Evolutionary conservation across 768 basidiomycete species (phyloP).

Genomic region (Suillus clintonianus): DNA sequence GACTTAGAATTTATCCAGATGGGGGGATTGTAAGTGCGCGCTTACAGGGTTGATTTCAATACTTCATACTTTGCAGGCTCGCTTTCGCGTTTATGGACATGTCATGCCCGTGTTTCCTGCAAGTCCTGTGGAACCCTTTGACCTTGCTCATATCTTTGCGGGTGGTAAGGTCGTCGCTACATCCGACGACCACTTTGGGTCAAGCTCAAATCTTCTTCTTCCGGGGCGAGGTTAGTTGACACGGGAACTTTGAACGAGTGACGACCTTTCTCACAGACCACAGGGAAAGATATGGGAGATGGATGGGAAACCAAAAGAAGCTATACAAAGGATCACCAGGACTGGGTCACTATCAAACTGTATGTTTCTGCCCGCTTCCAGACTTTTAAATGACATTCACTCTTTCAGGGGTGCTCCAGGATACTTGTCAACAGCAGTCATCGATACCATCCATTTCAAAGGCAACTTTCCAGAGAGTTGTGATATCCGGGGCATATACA

Average conservation of each 20-base stretch:
- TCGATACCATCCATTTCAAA: slow-evolving; percentile 95
- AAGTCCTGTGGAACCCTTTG: slow-evolving; percentile 54
- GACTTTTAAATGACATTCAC: not conserved
- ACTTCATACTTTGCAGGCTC: slow-evolving; percentile 54
- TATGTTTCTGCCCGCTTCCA: slow-evolving; percentile 40
- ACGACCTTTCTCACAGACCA: not conserved
- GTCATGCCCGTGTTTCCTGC: slow-evolving; percentile 66
- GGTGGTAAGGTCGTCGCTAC: slow-evolving; percentile 83
- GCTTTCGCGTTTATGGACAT: slow-evolving; percentile 88
- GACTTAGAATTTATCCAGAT: slow-evolving; percentile 94
- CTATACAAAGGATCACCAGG: slow-evolving; percentile 74
- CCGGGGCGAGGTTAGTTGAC: slow-evolving; percentile 71
- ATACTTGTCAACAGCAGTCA: slow-evolving; percentile 70
- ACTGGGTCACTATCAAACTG: slow-evolving; percentile 92
- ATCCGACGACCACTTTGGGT: slow-evolving; percentile 97
- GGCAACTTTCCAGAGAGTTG: slow-evolving; percentile 94
- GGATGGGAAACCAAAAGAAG: slow-evolving; percentile 98
- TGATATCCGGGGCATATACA: slow-evolving; percentile 65
- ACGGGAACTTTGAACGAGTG: not conserved
- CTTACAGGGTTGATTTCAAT: not conserved
- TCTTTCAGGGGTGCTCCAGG: slow-evolving; percentile 68
- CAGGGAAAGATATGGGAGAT: slow-evolving; percentile 90
- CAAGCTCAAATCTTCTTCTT: slow-evolving; percentile 86
- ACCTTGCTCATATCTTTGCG: slow-evolving; percentile 88
- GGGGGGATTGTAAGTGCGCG: slow-evolving; percentile 77